These are phyloP conservation scores for Cryomyces minteri DNA, from an alignment of 495 filamentous ascomycete species.

Conservation along the genomic window DNA sequence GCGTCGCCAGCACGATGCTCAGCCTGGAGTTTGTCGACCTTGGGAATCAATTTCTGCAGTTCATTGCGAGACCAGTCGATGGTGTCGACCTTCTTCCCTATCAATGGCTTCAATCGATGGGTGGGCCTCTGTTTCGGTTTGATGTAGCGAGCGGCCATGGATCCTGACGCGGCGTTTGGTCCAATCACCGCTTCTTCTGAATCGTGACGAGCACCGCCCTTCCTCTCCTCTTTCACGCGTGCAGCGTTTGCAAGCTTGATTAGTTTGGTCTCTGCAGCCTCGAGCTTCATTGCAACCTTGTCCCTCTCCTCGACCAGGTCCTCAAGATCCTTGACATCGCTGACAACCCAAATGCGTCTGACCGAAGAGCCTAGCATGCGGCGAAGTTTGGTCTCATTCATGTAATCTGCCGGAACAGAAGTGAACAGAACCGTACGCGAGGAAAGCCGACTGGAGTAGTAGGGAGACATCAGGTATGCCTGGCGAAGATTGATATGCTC, in stretches of 20 bases:
- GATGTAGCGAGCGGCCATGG: constrained; percentile 56
- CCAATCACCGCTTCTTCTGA: constrained; percentile 23
- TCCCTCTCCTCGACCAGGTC: constrained; percentile 74
- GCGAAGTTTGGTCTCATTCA: constrained; percentile 54
- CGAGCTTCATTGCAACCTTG: constrained; percentile 65
- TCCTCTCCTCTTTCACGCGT: constrained; percentile 59
- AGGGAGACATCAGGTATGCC: constrained; percentile 76
- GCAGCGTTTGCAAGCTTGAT: constrained; percentile 65
- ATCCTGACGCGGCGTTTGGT: constrained; percentile 39
- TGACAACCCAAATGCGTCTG: constrained; percentile 71
- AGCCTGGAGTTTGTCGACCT: constrained; percentile 57
- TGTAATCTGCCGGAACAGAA: constrained; percentile 58
- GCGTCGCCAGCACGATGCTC: constrained; percentile 40
- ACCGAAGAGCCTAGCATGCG: constrained; percentile 65
- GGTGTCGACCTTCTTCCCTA: constrained; percentile 87
- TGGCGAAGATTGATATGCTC: constrained; percentile 87
- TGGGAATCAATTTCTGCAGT: constrained; percentile 63
- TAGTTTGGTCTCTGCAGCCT: constrained; percentile 76
- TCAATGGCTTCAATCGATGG: constrained; percentile 57
- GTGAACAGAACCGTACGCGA: constrained; percentile 88
- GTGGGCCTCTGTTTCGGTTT: constrained; percentile 67
- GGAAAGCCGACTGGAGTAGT: constrained; percentile 77
- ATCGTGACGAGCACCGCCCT: constrained; percentile 31
- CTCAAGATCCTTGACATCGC: constrained; percentile 64
- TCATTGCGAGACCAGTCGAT: constrained; percentile 83